Evolutionary conservation across 257 asterid genomes (phyloP).

Genomic region (Nicotiana noctiflora): DNA sequence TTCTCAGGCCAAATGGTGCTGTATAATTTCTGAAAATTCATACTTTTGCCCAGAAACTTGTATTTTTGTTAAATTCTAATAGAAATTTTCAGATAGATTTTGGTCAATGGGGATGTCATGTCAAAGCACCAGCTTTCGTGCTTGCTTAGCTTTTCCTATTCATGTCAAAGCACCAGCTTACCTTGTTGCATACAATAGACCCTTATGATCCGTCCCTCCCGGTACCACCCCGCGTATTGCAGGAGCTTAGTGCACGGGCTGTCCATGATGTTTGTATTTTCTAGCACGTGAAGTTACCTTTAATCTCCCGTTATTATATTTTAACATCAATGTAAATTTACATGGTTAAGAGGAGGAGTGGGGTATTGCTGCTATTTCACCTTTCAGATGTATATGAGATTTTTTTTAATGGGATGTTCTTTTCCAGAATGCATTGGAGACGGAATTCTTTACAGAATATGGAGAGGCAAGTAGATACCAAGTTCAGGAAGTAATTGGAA

Average conservation of each 20-base stretch:
- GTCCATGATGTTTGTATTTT: not conserved
- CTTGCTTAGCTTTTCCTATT: not conserved
- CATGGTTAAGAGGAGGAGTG: not conserved
- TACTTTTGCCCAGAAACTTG: not conserved
- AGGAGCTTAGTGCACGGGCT: too few species aligned
- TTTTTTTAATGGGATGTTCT: slow-evolving; percentile 1
- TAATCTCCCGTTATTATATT: not conserved
- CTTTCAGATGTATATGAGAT: slow-evolving; percentile 4
- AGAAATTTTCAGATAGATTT: not conserved
- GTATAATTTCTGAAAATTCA: not conserved
- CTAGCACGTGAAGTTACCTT: not conserved
- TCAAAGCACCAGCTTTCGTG: not conserved
- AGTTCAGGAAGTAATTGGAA: slow-evolving; percentile 92
- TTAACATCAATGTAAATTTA: not conserved
- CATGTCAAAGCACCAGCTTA: too few species aligned
- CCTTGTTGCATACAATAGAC: too few species aligned
- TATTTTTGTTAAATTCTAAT: not conserved
- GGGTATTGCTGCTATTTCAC: not conserved
- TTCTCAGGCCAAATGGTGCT: not conserved
- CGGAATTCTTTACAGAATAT: slow-evolving; percentile 89
- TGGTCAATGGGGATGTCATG: slow-evolving; percentile 6
- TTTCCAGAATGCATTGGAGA: slow-evolving; percentile 53
- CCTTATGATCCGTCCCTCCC: too few species aligned
- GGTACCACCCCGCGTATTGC: too few species aligned
- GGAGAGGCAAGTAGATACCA: slow-evolving; percentile 92